Evolutionary conservation across 495 filamentous ascomycete genomes (phyloP), one percentile per base, ranked within the genome.

Genomic region (Penicillium desertorum): DNA sequence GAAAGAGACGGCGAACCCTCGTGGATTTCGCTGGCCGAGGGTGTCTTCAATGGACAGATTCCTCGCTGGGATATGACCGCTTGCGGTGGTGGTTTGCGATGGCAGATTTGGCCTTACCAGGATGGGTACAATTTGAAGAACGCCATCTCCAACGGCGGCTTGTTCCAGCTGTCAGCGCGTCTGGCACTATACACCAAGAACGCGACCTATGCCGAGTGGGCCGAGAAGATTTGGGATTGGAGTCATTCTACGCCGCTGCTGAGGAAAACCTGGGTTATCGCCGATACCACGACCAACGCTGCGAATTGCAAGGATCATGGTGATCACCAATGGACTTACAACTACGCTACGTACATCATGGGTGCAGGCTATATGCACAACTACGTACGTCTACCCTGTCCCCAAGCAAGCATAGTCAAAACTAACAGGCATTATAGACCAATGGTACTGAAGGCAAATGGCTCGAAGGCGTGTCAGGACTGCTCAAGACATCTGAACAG

Each of bases 41-140:
- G 69, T 32, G 76, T 77, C 14, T 89, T 87, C 71, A 87, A 89
- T 69, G 75, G 80, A 58, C 85, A 83, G 56, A 79, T 75, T 9
- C 62, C 67, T 1, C 79, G 88, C 22, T 92, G 89, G 89, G 71
- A 91, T 57, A 68, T 71, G 16, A 53, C 57, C 0, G 79, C 74
- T 1, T 96, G 91, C 68, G 76, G 77, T 46, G 91, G 91, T 16
- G 91, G 91, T 0, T 69, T 94, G 43, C 77, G 84, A 42, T 94
- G 91, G 90, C 90, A 93, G 71, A 86, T 93, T 52, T 89, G 83
- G 68, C 75, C 80, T 12, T 90, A 88, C 70, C 89, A 91, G 71
- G 84, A 76, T 27, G 91, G 91, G 6, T 92, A 86, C 69, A 80
- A 82, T 62, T 88, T 86, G 75, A 90, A 90, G 65, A 91, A 91